phyloP scores from a whole-genome alignment of 1,284 basidiomycete species.

The Afroboletus lepidellus region DNA sequence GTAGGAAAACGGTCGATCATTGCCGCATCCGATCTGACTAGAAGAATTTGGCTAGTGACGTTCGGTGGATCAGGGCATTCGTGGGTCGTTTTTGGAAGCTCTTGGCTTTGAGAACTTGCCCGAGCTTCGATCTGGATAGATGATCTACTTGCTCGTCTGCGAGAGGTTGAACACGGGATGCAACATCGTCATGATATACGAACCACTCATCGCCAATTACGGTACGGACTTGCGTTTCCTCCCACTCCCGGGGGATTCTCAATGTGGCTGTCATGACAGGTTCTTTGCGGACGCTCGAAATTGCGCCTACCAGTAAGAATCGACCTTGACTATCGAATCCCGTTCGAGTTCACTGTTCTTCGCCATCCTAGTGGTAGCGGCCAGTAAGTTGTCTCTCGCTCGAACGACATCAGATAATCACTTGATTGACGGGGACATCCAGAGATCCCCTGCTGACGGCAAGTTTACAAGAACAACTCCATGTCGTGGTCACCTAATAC shows the following conservation, averaged over 20 bases:
- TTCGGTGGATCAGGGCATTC: not conserved
- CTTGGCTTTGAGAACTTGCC: too few relatives aligned
- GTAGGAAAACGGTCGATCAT: constrained; percentile 1
- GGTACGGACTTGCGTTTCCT: too few relatives aligned
- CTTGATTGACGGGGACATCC: not conserved
- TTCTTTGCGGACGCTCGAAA: not conserved
- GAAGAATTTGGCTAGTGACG: constrained; percentile 32
- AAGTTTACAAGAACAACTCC: not conserved
- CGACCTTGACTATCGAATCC: not conserved
- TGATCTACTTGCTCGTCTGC: not conserved
- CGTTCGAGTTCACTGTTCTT: constrained; percentile 4
- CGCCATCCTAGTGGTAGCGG: constrained; percentile 31
- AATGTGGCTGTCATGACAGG: constrained; percentile 2
- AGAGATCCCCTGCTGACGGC: constrained; percentile 21
- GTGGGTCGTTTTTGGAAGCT: not conserved
- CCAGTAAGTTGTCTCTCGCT: constrained; percentile 26
- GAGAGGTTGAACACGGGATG: not conserved
- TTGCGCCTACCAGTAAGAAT: constrained; percentile 13
- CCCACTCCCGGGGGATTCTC: not conserved
- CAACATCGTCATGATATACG: not conserved
- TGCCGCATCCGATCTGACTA: not conserved
- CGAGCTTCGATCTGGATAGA: too few relatives aligned
- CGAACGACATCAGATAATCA: not conserved
- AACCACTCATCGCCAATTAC: constrained; percentile 35
- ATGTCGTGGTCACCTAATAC: not conserved